Conservation (phyloP, 2,329 filamentous ascomycete species). For the Claviceps sorghi region DNA sequence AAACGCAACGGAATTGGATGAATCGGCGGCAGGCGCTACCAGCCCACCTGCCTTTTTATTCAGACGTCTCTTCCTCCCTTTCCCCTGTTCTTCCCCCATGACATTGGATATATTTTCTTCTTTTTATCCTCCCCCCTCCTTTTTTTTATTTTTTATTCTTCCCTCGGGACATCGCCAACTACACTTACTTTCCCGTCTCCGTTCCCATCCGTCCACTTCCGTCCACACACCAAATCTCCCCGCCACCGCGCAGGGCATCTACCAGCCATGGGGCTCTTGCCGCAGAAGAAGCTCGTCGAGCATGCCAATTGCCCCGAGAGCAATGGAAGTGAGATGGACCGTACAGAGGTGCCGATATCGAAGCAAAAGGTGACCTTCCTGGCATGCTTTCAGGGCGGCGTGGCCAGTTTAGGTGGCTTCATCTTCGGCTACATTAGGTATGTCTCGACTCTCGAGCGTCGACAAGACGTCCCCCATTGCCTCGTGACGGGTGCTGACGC, state of each 20-base stretch:
- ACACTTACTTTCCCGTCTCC: neutral
- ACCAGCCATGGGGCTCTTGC: slow-evolving; percentile 1
- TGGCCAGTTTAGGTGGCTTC: slow-evolving; percentile 41
- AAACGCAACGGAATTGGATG: no score
- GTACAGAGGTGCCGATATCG: neutral
- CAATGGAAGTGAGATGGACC: neutral
- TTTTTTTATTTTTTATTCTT: no score
- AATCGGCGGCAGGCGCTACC: neutral
- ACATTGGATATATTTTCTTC: no score
- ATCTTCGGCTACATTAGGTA: slow-evolving; percentile 45
- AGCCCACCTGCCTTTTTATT: neutral
- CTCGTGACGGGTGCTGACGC: neutral
- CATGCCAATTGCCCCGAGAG: neutral
- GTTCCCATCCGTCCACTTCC: neutral
- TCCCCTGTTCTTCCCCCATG: no score
- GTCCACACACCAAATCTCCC: neutral
- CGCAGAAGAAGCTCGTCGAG: neutral
- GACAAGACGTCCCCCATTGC: neutral
- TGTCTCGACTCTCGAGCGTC: no score
- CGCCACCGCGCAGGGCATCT: neutral
- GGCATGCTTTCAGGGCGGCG: slow-evolving; percentile 33
- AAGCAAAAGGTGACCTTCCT: slow-evolving; percentile 22
- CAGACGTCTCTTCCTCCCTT: no score
- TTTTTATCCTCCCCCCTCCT: neutral
- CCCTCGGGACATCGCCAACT: neutral